These are phyloP conservation scores for Phytophthora multivora DNA, from an alignment of 352 stramenopile species.

Conservation along the genomic window DNA sequence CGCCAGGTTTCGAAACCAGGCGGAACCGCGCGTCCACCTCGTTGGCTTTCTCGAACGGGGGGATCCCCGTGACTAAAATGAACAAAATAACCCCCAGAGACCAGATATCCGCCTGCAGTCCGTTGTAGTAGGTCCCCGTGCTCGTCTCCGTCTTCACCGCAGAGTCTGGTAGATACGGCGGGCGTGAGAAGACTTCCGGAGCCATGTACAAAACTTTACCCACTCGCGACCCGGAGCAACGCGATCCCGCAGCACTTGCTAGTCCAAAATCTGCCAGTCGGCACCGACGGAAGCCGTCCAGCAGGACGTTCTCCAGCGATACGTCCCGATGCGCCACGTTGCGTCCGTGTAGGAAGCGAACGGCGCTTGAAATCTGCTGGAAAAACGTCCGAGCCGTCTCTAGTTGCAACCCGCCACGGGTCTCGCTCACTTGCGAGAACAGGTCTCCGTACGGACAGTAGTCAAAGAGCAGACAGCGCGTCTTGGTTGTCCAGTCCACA, in stretches of 20 bases:
- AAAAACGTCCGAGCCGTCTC: slow-evolving; percentile 44
- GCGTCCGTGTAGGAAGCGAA: slow-evolving; percentile 54
- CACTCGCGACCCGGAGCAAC: slow-evolving; percentile 44
- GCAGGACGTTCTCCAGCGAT: slow-evolving; percentile 69
- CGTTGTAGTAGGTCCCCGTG: slow-evolving; percentile 38
- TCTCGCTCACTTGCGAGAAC: slow-evolving; percentile 40
- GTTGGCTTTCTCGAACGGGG: slow-evolving; percentile 49
- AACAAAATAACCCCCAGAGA: slow-evolving; percentile 72
- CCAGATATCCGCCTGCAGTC: slow-evolving; percentile 62
- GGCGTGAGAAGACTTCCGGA: slow-evolving; percentile 50
- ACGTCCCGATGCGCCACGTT: slow-evolving; percentile 71
- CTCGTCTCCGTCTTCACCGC: slow-evolving; percentile 6
- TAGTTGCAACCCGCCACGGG: slow-evolving; percentile 21
- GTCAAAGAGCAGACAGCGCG: slow-evolving; percentile 65
- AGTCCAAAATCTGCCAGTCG: slow-evolving; percentile 66
- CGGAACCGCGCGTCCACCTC: slow-evolving; percentile 63
- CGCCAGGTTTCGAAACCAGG: slow-evolving; percentile 35
- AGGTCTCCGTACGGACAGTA: slow-evolving; percentile 67
- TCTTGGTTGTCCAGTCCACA: slow-evolving; percentile 44
- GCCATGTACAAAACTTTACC: slow-evolving; percentile 77
- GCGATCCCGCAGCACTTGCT: slow-evolving; percentile 38
- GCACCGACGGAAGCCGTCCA: slow-evolving; percentile 49
- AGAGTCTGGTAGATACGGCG: background rate
- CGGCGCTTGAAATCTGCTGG: slow-evolving; percentile 48
- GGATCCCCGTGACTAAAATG: slow-evolving; percentile 58